Evolutionary conservation across 805 yeast species (phyloP).

Genomic region (Ogataea kodamae): DNA sequence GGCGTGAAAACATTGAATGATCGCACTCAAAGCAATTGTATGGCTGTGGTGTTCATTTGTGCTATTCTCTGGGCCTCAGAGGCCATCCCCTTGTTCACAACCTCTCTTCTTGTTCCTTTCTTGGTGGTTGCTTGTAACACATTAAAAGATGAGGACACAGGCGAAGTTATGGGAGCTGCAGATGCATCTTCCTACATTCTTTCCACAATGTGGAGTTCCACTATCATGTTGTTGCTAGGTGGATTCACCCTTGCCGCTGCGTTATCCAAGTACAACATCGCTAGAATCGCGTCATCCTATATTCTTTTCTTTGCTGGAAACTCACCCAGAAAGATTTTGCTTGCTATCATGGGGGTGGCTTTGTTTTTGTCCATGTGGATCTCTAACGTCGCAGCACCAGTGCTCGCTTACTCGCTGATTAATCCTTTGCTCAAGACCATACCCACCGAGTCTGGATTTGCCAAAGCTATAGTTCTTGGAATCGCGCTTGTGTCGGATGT

Average conservation of each 20-base stretch:
- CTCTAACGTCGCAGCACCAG: slow-evolving; percentile 56
- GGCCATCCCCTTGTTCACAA: slow-evolving; percentile 48
- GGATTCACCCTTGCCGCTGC: slow-evolving; percentile 57
- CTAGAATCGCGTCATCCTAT: slow-evolving; percentile 47
- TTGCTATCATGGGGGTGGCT: slow-evolving; percentile 50
- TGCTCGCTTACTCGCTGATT: slow-evolving; percentile 48
- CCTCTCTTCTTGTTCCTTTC: slow-evolving; percentile 47
- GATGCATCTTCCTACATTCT: slow-evolving; percentile 44
- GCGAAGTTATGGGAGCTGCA: slow-evolving; percentile 40
- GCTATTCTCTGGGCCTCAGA: slow-evolving; percentile 52
- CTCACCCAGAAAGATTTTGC: slow-evolving; percentile 43
- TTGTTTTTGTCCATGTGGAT: slow-evolving; percentile 56
- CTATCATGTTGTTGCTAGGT: slow-evolving; percentile 47
- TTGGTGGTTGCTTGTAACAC: slow-evolving; percentile 44
- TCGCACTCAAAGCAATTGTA: slow-evolving; percentile 55
- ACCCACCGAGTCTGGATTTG: slow-evolving; percentile 35
- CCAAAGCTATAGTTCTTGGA: slow-evolving; percentile 29
- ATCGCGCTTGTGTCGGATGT: slow-evolving; percentile 50
- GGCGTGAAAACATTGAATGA: slow-evolving; percentile 62
- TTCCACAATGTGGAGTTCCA: slow-evolving; percentile 52
- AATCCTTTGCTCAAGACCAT: slow-evolving; percentile 44
- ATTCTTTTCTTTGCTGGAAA: slow-evolving; percentile 49
- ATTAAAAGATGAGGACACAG: slow-evolving; percentile 45
- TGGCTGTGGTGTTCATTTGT: slow-evolving; percentile 59
- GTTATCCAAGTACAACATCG: slow-evolving; percentile 50